These are phyloP conservation scores for Funneliformis geosporum DNA, from an alignment of 192 early-diverging fungal genomes.

Conservation along the genomic window DNA sequence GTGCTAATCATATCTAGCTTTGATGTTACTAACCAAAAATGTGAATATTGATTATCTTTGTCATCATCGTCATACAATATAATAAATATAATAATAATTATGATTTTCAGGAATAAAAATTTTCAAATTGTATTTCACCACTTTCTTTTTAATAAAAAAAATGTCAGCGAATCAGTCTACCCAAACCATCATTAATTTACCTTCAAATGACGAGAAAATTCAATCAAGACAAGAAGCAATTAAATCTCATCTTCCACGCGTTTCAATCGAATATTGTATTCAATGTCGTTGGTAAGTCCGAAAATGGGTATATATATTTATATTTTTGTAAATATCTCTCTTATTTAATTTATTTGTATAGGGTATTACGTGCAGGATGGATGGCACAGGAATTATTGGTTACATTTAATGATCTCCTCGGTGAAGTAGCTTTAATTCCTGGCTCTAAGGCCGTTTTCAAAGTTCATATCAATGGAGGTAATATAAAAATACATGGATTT, in stretches of 20 bases:
- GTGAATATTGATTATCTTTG: too few species aligned
- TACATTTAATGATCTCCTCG: slow-evolving; percentile 63
- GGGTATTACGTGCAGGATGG: slow-evolving; percentile 59
- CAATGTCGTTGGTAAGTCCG: slow-evolving; percentile 44
- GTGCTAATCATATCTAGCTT: too few species aligned
- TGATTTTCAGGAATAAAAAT: too few species aligned
- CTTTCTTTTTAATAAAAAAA: background rate
- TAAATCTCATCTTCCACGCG: slow-evolving; percentile 40
- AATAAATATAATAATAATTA: too few species aligned
- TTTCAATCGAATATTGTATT: slow-evolving; percentile 48
- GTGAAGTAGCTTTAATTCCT: slow-evolving; percentile 70
- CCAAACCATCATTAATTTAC: background rate
- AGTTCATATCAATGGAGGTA: slow-evolving; percentile 55
- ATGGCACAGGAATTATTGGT: slow-evolving; percentile 69
- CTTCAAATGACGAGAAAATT: too few species aligned
- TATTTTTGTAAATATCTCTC: background rate
- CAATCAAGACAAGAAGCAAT: slow-evolving; percentile 6
- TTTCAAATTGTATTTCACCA: too few species aligned
- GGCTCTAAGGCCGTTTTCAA: slow-evolving; percentile 52
- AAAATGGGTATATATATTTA: background rate
- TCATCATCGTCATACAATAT: too few species aligned
- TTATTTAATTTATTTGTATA: background rate
- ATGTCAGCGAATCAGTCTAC: background rate
- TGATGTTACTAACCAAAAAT: too few species aligned
- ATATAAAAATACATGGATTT: background rate